Evolutionary conservation across 768 basidiomycete species (phyloP), one percentile per base, ranked within the genome.

Genomic region (Hericium rajendrae): DNA sequence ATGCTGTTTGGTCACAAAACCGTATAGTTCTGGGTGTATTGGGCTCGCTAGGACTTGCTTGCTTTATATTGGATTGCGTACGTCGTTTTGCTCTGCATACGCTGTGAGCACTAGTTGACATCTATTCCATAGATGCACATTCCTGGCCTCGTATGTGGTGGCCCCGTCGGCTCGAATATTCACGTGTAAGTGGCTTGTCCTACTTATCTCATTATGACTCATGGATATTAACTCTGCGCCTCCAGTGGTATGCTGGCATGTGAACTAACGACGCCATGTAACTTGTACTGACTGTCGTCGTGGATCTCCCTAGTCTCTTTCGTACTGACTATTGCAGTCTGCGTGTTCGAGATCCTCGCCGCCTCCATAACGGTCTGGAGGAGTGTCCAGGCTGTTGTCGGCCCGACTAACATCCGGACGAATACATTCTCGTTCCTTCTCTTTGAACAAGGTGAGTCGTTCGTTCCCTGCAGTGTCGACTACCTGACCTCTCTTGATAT

Each of bases 61-160:
- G 43, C 43, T 46, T 46, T 18, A 46, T 46, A n/a, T 20, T 46
- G 8, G 43, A 46, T 18, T 46, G 43, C 16, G 43, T 46, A 46
- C 15, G n/a, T 15, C 0, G n/a, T n/a, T n/a, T n/a, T 20, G 5
- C 43, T 6, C 20, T 20, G 16, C n/a, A n/a, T 1, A 3, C 9
- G 2, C n/a, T 0, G 9, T 15, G 43, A 9, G 16, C 20, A 2
- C 20, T 18, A 18, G 38, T 57, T 64, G 2, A 53, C 51, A 10
- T 66, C 61, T 60, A 69, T 50, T 55, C 52, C 22, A 13, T 54
- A 65, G 65, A 61, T 62, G 43, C 64, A 67, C 46, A 61, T 68
- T 26, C 63, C 65, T 3, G 60, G 60, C 13, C 48, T 65, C 24
- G 28, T 51, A 20, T 66, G 64, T 40, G 26, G 37, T n/a, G 56